Base-by-base conservation (phyloP, 805 yeast genomes). In the Starmerella davenportii region DNA sequence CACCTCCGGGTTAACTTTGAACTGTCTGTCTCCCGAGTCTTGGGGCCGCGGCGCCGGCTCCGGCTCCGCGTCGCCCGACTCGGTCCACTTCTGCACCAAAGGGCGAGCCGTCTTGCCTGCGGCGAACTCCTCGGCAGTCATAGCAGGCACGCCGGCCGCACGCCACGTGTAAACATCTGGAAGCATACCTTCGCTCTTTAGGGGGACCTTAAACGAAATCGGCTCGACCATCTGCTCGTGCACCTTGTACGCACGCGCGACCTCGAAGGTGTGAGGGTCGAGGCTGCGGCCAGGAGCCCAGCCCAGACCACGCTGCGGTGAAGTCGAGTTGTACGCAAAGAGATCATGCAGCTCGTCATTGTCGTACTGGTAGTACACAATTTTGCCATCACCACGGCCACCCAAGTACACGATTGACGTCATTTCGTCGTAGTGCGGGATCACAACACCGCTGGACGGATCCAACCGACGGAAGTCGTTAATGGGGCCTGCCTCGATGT, bases 351-450 rank as follows among this genome's bases (percentile, higher is more conserved):
- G 65, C 51, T 75, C 78, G 52, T 87, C 95, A 51, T 79, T 72
- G 44, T 75, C 82, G 57, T 70, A 82, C 63, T 90, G 98, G 55
- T 65, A 90, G 61, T 87, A 87, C 53, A 95, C 79, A 52, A 90
- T 81, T 57, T 87, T 90, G 51, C 96, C 96, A 58, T 90, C 98
- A 58, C 95, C 95, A 59, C 90, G 87, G 50, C 98, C 99, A 24
- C 93, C 96, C 44, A 90, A 63, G 54, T 78, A 90, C 43, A 90
- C 65, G 42, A 85, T 72, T 40, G 75, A 72, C 34, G 79, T 84
- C 27, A 79, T 69, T 21, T 72, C 79, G 55, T 90, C 99, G 55
- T 63, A 90, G 51, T 79, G 71, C 21, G 98, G 98, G 70, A 90
- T 79, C 57, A 85, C 63, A 31, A 90, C 79, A 51, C 99, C 98